phyloP scores from a whole-genome alignment of 768 basidiomycete species.

The Agrocybe chaxingu region DNA sequence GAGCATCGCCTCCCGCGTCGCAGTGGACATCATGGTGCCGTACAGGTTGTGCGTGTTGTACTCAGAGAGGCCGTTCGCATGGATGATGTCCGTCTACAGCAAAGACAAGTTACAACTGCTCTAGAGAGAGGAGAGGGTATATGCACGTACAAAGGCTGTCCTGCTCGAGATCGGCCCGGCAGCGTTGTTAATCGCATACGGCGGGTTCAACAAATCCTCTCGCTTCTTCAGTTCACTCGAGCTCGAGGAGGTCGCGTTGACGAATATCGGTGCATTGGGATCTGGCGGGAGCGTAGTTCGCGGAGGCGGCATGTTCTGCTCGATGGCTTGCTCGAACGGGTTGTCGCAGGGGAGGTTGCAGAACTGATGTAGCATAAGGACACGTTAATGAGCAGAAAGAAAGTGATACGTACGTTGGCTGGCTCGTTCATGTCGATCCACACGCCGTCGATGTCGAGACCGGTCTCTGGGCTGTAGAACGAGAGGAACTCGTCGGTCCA shows the following conservation, averaged over 20 bases:
- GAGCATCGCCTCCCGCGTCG: slow-evolving; percentile 52
- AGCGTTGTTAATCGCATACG: slow-evolving; percentile 59
- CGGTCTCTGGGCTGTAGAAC: slow-evolving; percentile 51
- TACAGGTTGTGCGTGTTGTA: slow-evolving; percentile 68
- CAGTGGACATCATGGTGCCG: slow-evolving; percentile 69
- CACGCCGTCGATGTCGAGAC: slow-evolving; percentile 65
- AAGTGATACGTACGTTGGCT: slow-evolving; percentile 39
- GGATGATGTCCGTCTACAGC: slow-evolving; percentile 41
- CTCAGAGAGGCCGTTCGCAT: slow-evolving; percentile 55
- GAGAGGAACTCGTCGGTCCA: slow-evolving; percentile 60
- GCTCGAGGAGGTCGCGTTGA: slow-evolving; percentile 7
- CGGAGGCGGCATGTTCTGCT: slow-evolving; percentile 58
- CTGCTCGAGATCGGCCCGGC: slow-evolving; percentile 49
- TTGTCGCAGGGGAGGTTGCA: slow-evolving; percentile 60
- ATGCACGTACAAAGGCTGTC: slow-evolving; percentile 47
- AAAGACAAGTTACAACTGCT: not conserved
- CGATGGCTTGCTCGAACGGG: slow-evolving; percentile 57
- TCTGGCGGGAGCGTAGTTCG: slow-evolving; percentile 48
- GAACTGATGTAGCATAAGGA: slow-evolving; percentile 36
- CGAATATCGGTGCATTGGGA: slow-evolving; percentile 52
- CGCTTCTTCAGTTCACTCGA: slow-evolving; percentile 16
- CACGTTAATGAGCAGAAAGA: not conserved
- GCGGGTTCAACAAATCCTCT: slow-evolving; percentile 43
- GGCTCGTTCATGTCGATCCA: slow-evolving; percentile 84
- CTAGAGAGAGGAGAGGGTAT: not conserved